phyloP scores from a whole-genome alignment of 495 filamentous ascomycete genomes.

The Letharia columbiana region DNA sequence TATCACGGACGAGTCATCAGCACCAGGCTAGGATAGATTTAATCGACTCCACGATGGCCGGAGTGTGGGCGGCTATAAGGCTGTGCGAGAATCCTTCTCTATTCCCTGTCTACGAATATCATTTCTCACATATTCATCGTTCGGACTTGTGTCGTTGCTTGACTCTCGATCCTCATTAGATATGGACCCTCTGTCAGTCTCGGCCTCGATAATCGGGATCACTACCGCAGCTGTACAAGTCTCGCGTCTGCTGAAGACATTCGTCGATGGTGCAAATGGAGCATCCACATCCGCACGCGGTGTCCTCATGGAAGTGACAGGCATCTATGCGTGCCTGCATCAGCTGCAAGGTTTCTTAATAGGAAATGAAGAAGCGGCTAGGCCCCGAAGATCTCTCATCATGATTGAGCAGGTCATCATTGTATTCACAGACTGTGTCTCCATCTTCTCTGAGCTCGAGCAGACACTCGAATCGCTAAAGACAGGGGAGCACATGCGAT shows the following conservation, averaged over 20 bases:
- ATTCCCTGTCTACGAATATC: neutral
- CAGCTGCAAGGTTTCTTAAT: conserved; percentile 22
- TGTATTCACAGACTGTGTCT: conserved; percentile 27
- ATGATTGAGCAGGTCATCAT: conserved; percentile 27
- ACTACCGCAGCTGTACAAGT: conserved; percentile 22
- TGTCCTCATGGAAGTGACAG: conserved; percentile 21
- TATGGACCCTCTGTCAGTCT: conserved; percentile 24
- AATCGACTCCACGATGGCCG: neutral
- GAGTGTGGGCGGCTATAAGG: neutral
- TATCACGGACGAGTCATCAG: neutral
- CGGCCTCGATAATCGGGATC: conserved; percentile 24
- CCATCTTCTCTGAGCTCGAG: conserved; percentile 28
- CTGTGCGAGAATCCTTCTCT: neutral
- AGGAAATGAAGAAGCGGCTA: conserved; percentile 19
- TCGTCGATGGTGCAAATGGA: conserved; percentile 18
- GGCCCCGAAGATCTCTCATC: conserved; percentile 21
- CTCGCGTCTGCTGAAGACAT: conserved; percentile 16
- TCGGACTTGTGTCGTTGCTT: neutral
- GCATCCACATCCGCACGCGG: conserved; percentile 20
- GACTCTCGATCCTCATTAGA: neutral
- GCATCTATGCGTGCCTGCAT: conserved; percentile 21
- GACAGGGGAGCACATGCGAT: conserved; percentile 15
- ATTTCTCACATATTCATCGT: neutral
- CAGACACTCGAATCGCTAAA: conserved; percentile 23
- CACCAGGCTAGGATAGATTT: neutral